These are phyloP conservation scores for Escallonia herrerae DNA, from an alignment of 129 eudicot genomes.

Conservation along the genomic window DNA sequence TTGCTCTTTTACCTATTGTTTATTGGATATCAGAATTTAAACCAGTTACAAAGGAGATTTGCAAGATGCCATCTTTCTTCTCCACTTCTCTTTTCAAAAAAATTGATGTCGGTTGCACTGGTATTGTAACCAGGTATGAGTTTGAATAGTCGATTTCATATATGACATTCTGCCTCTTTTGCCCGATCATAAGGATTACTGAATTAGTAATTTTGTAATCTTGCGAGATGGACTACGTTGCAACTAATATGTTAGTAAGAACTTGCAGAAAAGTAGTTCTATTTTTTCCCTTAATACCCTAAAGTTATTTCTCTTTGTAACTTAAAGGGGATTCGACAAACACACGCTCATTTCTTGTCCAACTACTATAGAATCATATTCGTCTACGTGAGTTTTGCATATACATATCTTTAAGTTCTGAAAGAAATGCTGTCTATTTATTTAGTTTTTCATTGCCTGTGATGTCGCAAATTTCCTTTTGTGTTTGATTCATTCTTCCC, in stretches of 20 bases:
- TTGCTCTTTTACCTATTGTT: conserved; percentile 8
- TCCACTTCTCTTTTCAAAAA: conserved; percentile 69
- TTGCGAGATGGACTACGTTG: background rate
- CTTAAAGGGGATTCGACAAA: no score
- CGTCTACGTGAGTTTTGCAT: no score
- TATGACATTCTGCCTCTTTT: background rate
- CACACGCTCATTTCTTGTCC: no score
- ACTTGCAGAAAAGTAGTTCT: background rate
- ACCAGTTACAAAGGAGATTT: conserved; percentile 78
- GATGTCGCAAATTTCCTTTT: no score
- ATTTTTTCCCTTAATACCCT: background rate
- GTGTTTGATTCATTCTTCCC: no score
- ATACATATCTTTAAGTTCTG: no score
- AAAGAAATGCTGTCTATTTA: no score
- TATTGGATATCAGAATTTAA: conserved; percentile 55
- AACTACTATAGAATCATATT: no score
- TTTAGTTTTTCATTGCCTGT: no score
- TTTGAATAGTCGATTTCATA: background rate
- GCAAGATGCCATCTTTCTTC: conserved; percentile 88
- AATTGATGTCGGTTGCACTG: conserved; percentile 59
- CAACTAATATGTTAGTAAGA: background rate
- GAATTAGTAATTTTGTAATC: background rate
- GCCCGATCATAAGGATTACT: background rate
- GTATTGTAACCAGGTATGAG: conserved; percentile 70
- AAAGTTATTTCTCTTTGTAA: no score